phyloP scores from a whole-genome alignment of 108 stramenopile genomes.

The Thalassiosira profunda region DNA sequence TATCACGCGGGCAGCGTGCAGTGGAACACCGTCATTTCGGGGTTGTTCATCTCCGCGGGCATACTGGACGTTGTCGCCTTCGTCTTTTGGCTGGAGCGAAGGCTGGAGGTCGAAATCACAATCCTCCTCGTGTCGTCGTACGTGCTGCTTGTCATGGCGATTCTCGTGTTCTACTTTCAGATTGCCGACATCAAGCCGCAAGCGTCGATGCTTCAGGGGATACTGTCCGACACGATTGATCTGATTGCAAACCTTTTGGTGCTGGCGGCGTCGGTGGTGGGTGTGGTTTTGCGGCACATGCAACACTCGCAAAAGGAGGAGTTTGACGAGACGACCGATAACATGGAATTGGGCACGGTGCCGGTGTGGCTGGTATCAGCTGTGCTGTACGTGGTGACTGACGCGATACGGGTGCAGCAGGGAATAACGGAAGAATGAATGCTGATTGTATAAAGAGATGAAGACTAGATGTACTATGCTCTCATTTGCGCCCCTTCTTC shows the following conservation, averaged over 20 bases:
- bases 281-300: not conserved
- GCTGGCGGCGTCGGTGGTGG: not conserved
- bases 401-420: not conserved
- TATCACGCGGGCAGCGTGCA: not conserved
- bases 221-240: conserved; percentile 1
- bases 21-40: conserved; percentile 13
- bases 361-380: not conserved
- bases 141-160: conserved; percentile 4
- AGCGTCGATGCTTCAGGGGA: not conserved
- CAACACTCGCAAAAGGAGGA: not conserved
- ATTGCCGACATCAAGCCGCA: not conserved
- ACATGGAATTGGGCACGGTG: conserved; percentile 6
- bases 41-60: conserved; percentile 5
- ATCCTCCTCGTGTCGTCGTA: not conserved
- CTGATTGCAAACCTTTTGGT: conserved; percentile 8
- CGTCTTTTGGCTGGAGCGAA: conserved; percentile 1
- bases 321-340: not conserved
- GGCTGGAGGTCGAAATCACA: not conserved
- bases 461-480: no score
- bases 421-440: not conserved
- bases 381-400: conserved; percentile 1
- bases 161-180: not conserved
- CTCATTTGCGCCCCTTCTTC: no score
- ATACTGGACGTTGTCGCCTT: conserved; percentile 14
- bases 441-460: no score